Base-by-base conservation (phyloP, 2,329 filamentous ascomycete genomes). In the Ceratocystis smalleyi region DNA sequence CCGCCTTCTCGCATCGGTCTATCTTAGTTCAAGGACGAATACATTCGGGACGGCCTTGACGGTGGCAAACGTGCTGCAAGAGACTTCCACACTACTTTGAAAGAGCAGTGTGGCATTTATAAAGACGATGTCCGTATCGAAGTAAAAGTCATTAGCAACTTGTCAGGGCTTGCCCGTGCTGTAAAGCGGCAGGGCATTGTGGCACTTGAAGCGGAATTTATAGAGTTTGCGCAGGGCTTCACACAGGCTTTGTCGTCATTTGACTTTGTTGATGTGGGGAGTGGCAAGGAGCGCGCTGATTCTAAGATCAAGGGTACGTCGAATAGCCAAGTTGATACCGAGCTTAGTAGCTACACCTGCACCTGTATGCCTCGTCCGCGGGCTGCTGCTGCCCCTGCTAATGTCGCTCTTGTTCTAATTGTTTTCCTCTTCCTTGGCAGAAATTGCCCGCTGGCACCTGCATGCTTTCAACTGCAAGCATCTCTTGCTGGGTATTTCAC, bases 191-290 rank as follows among this genome's bases (percentile, higher is more conserved):
- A 80, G 67, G 79, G 78, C 59, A 74, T 72, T 61, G 69, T 83
- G 43, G 74, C 75, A 12, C 76, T 70, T 65, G 72, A 76, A 43
- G 70, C 70, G n/a, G 74, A 77, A 49, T 72, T 85, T 27, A 78
- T 75, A 65, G 78, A 85, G 61, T 87, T 86, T 73, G 77, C 78
- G 30, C 70, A 77, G 66, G 84, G 81, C 45, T 86, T 85, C 74
- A 83, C 79, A 60, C 81, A 83, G 71, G 78, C 76, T 66, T 78
- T 79, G 68, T 76, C 81, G 8, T 78, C 78, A 10, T 84, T 85
- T 74, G 82, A 86, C 71, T 86, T 85, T 74, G 75, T 85, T 65
- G 83, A 86, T 69, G 78, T 86, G 63, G 83, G 83, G 43, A 73
- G 77, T 68, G 78, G 78, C 55, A 83, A 83, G 70, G 81, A 84